Evolutionary conservation across 495 filamentous ascomycete genomes (phyloP), one percentile per base, ranked within the genome.

Genomic region (Collariella sp.): DNA sequence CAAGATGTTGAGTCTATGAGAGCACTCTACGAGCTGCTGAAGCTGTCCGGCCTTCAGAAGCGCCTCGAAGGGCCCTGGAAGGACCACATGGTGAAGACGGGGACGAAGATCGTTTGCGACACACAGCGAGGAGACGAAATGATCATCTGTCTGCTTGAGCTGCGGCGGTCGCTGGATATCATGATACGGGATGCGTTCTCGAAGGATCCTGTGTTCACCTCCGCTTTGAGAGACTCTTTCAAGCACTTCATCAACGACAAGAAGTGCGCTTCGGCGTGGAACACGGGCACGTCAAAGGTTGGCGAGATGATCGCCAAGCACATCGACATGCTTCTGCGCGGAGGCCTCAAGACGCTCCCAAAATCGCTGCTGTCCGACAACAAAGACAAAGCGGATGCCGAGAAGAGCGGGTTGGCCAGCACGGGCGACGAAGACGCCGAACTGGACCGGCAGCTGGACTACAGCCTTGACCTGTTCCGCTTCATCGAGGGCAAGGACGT

Each of bases 271-370:
- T 74, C 81, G 16, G 79, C 79, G 2, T 88, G 85, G 74, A 81
- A 82, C 36, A 87, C 87, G 4, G 83, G 87, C 57, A 94, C 94
- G 51, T 86, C 88, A 9, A 96, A 95, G 73, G 87, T 94, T 7
- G 93, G 91, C 29, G 93, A 99, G 71, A 95, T 96, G 91, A 94
- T 97, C 54, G 93, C 93, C 13, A 97, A 95, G 70, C 89, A 96
- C 58, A 89, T 99, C 53, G 91, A 99, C 70, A 74, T 83, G 67
- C 76, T 99, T 9, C 82, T 99, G 13, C 84, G 89, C 52, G 85
- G 87, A 29, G 94, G 93, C 7, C 78, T 88, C 46, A 96, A 88
- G 68, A 80, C 88, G 12, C 80, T 94, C 12, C 85, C 85, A 5
- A 67, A 74, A 22, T 72, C 76, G 33, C 70, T 86, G 12, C 70